Evolutionary conservation across 2,329 filamentous ascomycete species (phyloP), one percentile per base, ranked within the genome.

Genomic region (Tolypocladium endophyticum): DNA sequence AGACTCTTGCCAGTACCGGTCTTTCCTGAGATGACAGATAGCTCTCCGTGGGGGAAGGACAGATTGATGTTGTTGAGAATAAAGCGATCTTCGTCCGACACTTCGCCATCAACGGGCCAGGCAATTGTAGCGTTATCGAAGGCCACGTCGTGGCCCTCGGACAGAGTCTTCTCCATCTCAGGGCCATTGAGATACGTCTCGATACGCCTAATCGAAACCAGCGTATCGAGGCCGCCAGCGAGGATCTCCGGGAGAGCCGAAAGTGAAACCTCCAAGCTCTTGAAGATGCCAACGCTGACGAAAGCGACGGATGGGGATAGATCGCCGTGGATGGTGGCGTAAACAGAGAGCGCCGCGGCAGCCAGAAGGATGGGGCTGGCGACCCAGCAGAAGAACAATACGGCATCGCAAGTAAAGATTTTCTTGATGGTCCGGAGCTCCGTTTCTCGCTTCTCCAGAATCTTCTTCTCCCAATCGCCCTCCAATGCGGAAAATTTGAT

Each of bases 401-500:
- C 76, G 2, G 82, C 80, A 67, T 92, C 87, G 50, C 80, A 81
- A 55, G 80, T 67, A 66, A 90, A 92, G 1, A 85, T 81, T 45
- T 76, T 78, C 84, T 87, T 89, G 41, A 90, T 80, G 28, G 83
- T 83, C 6, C 74, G 72, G 12, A 93, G 78, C 69, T 93, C 90
- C 55, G 80, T 81, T 52, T 86, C 81, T 67, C 90, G 79, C 82
- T 62, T 80, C 71, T 62, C 79, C 72, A 69, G 63, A 50, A 94
- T 89, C 62, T 86, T 88, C 20, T 79, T 77, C 69, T 91, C 84
- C 89, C 90, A 93, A 65, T 89, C 84, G 25, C 77, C 74, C 70
- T 93, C 90, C 2, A 91, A 73, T 1, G 89, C 89, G 0, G 88
- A 88, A 65, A 93, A 92, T 68, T 94, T 94, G 74, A 94, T 90